Conservation (phyloP, 2,329 filamentous ascomycete species). For the Helotiales sp. region DNA sequence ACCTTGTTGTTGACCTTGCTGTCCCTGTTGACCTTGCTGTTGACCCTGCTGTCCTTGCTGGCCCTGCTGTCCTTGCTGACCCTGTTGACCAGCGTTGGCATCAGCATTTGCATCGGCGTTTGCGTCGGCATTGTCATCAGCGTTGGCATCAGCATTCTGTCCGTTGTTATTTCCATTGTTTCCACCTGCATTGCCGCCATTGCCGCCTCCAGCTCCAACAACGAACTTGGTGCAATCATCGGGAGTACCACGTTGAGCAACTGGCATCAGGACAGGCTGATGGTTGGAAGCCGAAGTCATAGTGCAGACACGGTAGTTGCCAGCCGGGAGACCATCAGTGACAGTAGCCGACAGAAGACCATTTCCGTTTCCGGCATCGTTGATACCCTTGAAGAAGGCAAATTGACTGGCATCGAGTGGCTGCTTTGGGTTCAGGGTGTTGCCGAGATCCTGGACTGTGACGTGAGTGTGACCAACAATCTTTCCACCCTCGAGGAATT, state of each 20-base stretch:
- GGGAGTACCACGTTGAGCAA: conserved; percentile 51
- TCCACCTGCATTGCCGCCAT: conserved; percentile 31
- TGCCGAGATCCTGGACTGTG: conserved; percentile 47
- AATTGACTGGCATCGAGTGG: conserved; percentile 44
- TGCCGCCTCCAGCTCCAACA: conserved; percentile 40
- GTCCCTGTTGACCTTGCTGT: conserved; percentile 4
- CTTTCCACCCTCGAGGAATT: conserved; percentile 43
- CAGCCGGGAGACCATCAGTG: conserved; percentile 48
- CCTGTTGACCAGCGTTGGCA: conserved; percentile 13
- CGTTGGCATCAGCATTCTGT: conserved; percentile 14
- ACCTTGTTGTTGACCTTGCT: too few species aligned
- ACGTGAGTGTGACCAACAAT: conserved; percentile 49
- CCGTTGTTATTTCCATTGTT: conserved; percentile 6
- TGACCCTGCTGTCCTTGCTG: not conserved
- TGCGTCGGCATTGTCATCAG: not conserved
- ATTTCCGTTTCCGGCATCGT: conserved; percentile 47
- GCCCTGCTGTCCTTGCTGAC: too few species aligned
- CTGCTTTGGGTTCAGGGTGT: conserved; percentile 40
- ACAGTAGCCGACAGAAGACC: conserved; percentile 48
- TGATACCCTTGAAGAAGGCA: conserved; percentile 51
- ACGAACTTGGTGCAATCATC: conserved; percentile 53
- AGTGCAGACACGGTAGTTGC: conserved; percentile 52
- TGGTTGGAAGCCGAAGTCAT: conserved; percentile 50
- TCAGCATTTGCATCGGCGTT: not conserved
- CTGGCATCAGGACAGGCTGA: conserved; percentile 51